These are phyloP conservation scores for Coffea humblotiana DNA, from an alignment of 305 asterid species.

Conservation along the genomic window DNA sequence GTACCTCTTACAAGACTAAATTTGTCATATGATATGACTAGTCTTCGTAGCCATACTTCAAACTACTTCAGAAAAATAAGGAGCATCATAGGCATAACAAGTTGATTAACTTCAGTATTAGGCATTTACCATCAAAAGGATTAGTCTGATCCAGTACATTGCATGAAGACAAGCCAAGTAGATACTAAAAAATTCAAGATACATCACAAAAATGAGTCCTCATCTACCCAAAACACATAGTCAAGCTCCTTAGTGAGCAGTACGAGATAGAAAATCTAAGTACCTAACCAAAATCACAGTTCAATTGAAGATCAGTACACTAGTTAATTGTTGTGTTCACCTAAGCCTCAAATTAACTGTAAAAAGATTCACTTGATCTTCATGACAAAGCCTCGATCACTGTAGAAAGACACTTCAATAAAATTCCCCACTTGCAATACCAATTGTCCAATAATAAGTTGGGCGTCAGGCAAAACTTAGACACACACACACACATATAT, in stretches of 20 bases:
- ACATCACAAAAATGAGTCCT: background rate
- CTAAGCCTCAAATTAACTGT: background rate
- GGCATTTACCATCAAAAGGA: background rate
- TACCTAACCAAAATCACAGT: background rate
- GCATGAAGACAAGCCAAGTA: background rate
- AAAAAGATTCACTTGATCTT: background rate
- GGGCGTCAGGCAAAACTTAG: too few relatives aligned
- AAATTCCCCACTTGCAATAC: background rate
- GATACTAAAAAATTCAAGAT: background rate
- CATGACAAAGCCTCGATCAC: background rate
- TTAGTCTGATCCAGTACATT: background rate
- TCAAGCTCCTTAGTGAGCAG: background rate
- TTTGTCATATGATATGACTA: background rate
- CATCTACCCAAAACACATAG: background rate
- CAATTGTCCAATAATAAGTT: background rate
- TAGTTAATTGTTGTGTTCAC: background rate
- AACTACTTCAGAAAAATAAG: background rate
- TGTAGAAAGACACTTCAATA: background rate
- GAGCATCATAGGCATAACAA: background rate
- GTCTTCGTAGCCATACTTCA: background rate
- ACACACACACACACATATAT: background rate
- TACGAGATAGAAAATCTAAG: background rate
- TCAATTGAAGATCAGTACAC: background rate
- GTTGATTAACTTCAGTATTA: background rate
- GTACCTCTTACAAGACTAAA: background rate